These are phyloP conservation scores for Guillardia theta DNA, from an alignment of 78 protist species.

Conservation along the genomic window DNA sequence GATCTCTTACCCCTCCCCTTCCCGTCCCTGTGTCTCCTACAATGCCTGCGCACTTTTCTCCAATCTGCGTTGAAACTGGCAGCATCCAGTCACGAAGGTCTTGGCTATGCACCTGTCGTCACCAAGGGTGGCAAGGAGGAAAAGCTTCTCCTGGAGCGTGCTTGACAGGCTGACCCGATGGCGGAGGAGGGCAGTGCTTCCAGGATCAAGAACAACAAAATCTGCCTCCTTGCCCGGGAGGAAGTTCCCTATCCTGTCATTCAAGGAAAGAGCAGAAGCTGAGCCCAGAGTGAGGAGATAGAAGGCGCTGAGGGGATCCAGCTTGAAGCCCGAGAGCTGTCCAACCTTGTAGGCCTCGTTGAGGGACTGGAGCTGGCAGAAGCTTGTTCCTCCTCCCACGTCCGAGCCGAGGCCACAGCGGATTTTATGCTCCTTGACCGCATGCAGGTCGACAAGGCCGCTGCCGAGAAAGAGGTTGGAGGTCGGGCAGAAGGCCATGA, in stretches of 20 bases:
- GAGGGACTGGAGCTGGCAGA: background rate
- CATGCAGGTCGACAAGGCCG: background rate
- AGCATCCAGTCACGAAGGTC: background rate
- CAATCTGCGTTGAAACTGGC: background rate
- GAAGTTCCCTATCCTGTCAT: constrained; percentile 2
- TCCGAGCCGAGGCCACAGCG: background rate
- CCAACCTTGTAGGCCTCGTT: constrained; percentile 12
- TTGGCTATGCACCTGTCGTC: background rate
- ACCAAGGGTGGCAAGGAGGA: background rate
- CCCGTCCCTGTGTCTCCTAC: too few species aligned
- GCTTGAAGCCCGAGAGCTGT: background rate
- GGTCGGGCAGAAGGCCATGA: background rate
- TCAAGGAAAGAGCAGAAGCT: background rate
- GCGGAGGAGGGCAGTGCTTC: background rate
- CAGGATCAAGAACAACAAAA: background rate
- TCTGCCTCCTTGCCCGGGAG: background rate
- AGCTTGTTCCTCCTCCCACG: constrained; percentile 1
- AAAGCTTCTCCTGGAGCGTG: background rate
- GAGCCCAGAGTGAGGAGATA: constrained; percentile 9
- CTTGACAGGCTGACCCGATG: background rate
- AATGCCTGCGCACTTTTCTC: too few species aligned
- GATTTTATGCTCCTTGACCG: background rate
- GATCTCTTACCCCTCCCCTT: too few species aligned
- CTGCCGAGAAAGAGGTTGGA: constrained; percentile 24
- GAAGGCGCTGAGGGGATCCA: background rate